Evolutionary conservation across 2,329 filamentous ascomycete species (phyloP).

Genomic region (Nothophoma quercina): DNA sequence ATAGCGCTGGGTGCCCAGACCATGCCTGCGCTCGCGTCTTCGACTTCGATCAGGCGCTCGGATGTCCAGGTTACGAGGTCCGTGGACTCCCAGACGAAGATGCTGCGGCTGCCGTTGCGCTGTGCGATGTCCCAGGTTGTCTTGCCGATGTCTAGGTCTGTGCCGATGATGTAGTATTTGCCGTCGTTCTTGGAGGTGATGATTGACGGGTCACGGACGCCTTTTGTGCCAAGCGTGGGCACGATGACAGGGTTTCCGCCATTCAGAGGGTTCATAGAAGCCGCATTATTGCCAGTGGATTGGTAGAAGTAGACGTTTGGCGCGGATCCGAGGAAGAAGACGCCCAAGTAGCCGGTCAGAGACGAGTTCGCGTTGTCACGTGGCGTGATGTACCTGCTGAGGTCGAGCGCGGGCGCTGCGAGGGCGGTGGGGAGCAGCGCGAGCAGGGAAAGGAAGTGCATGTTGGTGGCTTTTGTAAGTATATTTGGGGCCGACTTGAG

Average conservation of each 20-base stretch:
- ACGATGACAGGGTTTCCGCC: conserved; percentile 57
- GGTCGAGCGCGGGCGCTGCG: conserved; percentile 29
- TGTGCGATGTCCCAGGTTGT: conserved; percentile 63
- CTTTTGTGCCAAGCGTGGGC: conserved; percentile 60
- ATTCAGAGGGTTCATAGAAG: conserved; percentile 60
- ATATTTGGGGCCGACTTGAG: too few species aligned
- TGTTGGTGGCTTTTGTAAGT: too few species aligned
- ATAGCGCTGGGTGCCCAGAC: conserved; percentile 66
- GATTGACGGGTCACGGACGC: conserved; percentile 62
- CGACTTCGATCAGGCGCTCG: conserved; percentile 60
- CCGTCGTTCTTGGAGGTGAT: conserved; percentile 55
- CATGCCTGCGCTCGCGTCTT: conserved; percentile 64
- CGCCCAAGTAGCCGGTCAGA: conserved; percentile 61
- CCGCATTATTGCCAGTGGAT: conserved; percentile 60
- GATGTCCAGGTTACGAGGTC: conserved; percentile 60
- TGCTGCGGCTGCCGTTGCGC: conserved; percentile 59
- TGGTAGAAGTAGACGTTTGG: conserved; percentile 64
- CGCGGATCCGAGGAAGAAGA: conserved; percentile 63
- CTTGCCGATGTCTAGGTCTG: conserved; percentile 62
- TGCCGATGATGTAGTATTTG: conserved; percentile 65
- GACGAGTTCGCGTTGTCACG: conserved; percentile 42
- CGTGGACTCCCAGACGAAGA: conserved; percentile 64
- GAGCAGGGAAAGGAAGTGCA: conserved; percentile 25
- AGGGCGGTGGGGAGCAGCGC: conserved; percentile 24
- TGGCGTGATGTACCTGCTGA: conserved; percentile 27